Percentiles rank a stretch among this genome's conserved stretches.
These are phyloP conservation scores for Erysimum cheiri DNA, from an alignment of 441 rosid species.

Conservation along the genomic window DNA sequence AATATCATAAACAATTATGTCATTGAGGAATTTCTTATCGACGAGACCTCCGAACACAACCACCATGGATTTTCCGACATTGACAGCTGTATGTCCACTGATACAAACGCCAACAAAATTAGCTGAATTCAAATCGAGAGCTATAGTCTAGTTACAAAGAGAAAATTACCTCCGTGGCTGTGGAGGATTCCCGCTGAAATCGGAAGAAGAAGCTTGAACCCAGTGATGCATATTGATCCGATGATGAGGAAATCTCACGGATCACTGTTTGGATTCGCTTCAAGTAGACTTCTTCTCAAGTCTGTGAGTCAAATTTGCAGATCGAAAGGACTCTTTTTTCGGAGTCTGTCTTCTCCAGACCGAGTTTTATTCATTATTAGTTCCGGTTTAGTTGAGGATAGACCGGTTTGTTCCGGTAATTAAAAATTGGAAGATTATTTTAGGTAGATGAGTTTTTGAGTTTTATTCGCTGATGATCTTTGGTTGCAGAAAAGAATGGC, in stretches of 20 bases:
- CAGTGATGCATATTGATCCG: conserved; percentile 72
- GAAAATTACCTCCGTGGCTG: conserved; percentile 73
- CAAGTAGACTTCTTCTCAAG: conserved; percentile 16
- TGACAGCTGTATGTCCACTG: conserved; percentile 93
- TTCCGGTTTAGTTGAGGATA: conserved; percentile 20
- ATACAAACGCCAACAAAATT: conserved; percentile 1
- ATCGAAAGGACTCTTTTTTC: conserved; percentile 18
- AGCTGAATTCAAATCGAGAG: conserved; percentile 26
- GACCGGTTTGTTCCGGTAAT: conserved; percentile 13
- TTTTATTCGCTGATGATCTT: not conserved
- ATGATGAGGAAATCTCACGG: conserved; percentile 29
- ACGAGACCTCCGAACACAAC: conserved; percentile 88
- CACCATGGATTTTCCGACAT: conserved; percentile 82
- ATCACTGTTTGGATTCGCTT: conserved; percentile 30
- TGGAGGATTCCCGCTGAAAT: conserved; percentile 78
- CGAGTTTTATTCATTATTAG: not conserved
- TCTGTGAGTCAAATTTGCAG: conserved; percentile 27
- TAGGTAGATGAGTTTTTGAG: not conserved
- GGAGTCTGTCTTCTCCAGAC: not conserved
- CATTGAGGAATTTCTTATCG: conserved; percentile 81
- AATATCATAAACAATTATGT: conserved; percentile 73
- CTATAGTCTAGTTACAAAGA: not conserved
- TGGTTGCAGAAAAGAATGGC: conserved; percentile 43
- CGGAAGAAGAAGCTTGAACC: conserved; percentile 87
- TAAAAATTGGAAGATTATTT: not conserved